Evolutionary conservation across 2,329 filamentous ascomycete species (phyloP).

Genomic region (Sclerotiophoma versabilis): DNA sequence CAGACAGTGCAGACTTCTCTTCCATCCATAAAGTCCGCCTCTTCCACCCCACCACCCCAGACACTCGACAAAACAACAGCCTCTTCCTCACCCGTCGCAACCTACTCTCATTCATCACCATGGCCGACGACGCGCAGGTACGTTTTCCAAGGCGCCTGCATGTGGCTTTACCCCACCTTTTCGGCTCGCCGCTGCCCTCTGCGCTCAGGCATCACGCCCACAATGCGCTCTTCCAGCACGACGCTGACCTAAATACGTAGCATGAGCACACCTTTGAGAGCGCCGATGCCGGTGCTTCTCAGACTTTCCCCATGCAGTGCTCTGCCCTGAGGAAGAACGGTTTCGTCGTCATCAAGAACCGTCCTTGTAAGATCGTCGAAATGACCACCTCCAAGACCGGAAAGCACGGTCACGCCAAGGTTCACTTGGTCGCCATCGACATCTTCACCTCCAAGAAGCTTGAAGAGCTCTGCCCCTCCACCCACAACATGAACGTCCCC

Average conservation of each 20-base stretch:
- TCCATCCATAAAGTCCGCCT: slow-evolving; percentile 35
- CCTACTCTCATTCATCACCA: slow-evolving; percentile 58
- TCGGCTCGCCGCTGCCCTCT: slow-evolving; percentile 39
- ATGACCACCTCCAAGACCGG: slow-evolving; percentile 99
- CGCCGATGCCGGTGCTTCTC: slow-evolving; percentile 94
- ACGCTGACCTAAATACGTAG: slow-evolving; percentile 40
- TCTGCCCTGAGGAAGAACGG: slow-evolving; percentile 99
- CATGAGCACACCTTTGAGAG: slow-evolving; percentile 81
- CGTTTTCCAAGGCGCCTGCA: slow-evolving; percentile 42
- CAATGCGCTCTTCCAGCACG: slow-evolving; percentile 11
- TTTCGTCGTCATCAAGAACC: slow-evolving; percentile 96
- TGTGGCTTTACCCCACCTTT: slow-evolving; percentile 49
- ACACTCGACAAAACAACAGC: slow-evolving; percentile 35
- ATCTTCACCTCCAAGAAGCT: slow-evolving; percentile 99
- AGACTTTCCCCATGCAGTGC: slow-evolving; percentile 98
- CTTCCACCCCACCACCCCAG: slow-evolving; percentile 39
- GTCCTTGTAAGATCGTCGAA: slow-evolving; percentile 99
- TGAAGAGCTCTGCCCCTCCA: slow-evolving; percentile 98
- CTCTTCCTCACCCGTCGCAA: slow-evolving; percentile 45
- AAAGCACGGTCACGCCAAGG: slow-evolving; percentile 99
- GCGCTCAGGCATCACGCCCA: slow-evolving; percentile 35
- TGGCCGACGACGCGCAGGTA: slow-evolving; percentile 74
- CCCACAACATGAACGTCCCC: slow-evolving; percentile 97
- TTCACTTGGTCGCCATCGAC: slow-evolving; percentile 96
- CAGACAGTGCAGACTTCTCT: slow-evolving; percentile 43